Evolutionary conservation across 208 protist genomes (phyloP).

Genomic region (Balamuthia mandrillaris): DNA sequence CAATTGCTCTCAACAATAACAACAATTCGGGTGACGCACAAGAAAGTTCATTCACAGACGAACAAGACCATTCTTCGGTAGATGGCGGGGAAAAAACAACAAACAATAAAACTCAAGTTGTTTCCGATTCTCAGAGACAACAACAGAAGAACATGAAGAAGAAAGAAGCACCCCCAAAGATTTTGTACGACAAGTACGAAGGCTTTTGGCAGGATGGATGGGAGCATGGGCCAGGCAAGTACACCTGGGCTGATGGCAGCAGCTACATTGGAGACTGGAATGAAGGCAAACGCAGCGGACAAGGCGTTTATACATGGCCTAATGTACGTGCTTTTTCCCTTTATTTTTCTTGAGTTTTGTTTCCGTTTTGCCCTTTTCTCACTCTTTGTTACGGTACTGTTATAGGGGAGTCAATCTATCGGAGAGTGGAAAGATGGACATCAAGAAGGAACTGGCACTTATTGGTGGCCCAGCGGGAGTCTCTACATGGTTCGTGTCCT

Average conservation of each 20-base stretch:
- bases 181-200: conserved; percentile 32
- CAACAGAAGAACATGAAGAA: neutral
- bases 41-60: neutral
- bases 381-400: neutral
- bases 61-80: neutral
- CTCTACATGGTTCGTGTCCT: conserved; percentile 19
- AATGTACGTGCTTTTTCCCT: neutral
- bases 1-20: no score
- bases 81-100: neutral
- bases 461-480: conserved; percentile 17
- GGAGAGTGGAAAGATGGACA: conserved; percentile 32
- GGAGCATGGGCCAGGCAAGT: conserved; percentile 30
- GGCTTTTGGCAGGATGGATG: conserved; percentile 36
- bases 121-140: no score
- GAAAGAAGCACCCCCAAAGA: neutral
- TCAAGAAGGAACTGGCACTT: conserved; percentile 17
- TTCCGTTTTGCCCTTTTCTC: neutral
- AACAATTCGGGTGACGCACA: neutral
- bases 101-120: no score
- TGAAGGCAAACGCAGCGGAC: conserved; percentile 8
- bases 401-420: neutral
- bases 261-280: conserved; percentile 33
- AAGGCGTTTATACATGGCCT: conserved; percentile 24
- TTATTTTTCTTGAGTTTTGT: neutral
- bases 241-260: conserved; percentile 31